Base-by-base conservation (phyloP, 768 basidiomycete species). In the Russula emetica region DNA sequence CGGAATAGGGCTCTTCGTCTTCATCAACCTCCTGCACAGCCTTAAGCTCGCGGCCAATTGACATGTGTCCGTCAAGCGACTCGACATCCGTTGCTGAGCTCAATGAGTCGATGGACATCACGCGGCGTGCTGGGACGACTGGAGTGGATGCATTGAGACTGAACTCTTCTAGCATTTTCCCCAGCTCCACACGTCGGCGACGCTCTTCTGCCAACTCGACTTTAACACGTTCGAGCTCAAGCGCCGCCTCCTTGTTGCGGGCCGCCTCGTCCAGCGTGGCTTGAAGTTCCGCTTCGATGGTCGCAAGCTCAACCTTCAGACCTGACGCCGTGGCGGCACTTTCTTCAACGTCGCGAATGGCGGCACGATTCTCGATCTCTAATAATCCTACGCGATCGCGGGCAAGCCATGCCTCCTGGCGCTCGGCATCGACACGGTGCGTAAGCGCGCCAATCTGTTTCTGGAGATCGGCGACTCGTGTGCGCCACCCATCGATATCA, bases 401-500 rank as follows among this genome's bases (percentile, higher is more conserved):
- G n/a, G 90, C 86, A 45, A 93, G 82, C 86, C 89, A 92, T 2
- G 86, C 87, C 61, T 94, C 92, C 58, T 86, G 81, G 28, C 90
- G 80, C 75, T 94, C 92, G n/a, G 76, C 78, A 51, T 93, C 90
- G 16, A 92, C 80, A 13, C 88, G 79, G 64, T 82, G 83, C 28
- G 83, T 80, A 55, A 96, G 82, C 42, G 85, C 76, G 47, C 79
- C 77, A 26, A 85, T 75, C 68, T 87, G 86, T 60, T 83, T 85
- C 69, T 96, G 91, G 69, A 92, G 79, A 70, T 90, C 87, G 16
- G 78, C 78, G 53, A 94, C 89, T 26, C 94, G 81, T 38, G 75
- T 80, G 65, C 90, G 81, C 92, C 94, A 96, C 0, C 88, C 90
- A 67, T 93, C 88, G 0, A 94, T 86, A 73, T 98, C 94, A 57